Conservation (phyloP, 2,329 filamentous ascomycete genomes). For the Fonsecaea nubica region DNA sequence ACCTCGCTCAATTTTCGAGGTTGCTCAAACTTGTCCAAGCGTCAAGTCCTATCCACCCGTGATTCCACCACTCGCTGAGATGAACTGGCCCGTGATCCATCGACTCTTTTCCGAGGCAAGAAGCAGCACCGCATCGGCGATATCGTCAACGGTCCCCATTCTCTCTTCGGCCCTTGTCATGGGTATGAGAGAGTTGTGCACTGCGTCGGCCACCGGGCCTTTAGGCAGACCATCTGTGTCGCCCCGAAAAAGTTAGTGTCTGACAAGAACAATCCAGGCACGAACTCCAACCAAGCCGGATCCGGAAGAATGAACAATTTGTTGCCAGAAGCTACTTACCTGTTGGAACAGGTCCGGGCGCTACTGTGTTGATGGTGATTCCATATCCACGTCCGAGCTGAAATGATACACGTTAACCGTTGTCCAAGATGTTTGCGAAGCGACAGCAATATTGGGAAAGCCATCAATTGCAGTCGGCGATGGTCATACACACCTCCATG, state of each 20-base stretch:
- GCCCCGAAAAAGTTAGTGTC: conserved; percentile 3
- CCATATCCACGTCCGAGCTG: conserved; percentile 50
- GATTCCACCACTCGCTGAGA: conserved; percentile 54
- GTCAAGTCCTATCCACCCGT: conserved; percentile 20
- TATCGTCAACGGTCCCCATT: conserved; percentile 58
- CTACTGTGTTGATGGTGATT: conserved; percentile 60
- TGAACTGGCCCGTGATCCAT: conserved; percentile 58
- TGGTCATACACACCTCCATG: conserved; percentile 55
- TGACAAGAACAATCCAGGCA: background rate
- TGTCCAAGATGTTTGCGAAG: conserved; percentile 48
- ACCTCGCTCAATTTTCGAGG: background rate
- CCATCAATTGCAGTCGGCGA: background rate
- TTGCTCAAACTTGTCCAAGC: background rate
- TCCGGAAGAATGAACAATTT: background rate
- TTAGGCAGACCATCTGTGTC: conserved; percentile 59
- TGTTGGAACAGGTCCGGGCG: conserved; percentile 59
- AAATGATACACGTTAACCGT: conserved; percentile 4
- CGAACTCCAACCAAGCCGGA: background rate
- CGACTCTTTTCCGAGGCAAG: conserved; percentile 47
- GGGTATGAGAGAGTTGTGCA: conserved; percentile 55
- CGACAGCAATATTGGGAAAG: background rate
- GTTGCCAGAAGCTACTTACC: conserved; percentile 1
- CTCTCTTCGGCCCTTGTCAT: conserved; percentile 54
- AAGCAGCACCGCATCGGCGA: conserved; percentile 57
- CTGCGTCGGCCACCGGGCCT: conserved; percentile 55